Evolutionary conservation across 306 rosid genomes (phyloP).

Genomic region (Canavalia ensiformis): DNA sequence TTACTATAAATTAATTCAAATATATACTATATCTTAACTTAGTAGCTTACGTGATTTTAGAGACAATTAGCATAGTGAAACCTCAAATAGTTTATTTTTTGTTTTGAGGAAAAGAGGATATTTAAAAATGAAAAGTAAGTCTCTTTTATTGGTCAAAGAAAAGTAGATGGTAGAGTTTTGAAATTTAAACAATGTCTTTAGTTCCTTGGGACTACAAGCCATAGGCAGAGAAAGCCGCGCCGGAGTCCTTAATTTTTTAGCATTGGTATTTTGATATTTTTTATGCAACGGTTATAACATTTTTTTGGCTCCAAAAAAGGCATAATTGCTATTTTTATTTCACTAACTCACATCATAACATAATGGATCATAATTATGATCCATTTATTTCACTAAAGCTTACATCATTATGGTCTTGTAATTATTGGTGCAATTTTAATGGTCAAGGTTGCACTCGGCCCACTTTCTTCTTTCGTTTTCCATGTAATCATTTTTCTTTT

Average conservation of each 20-base stretch:
- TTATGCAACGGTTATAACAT: constrained; percentile 6
- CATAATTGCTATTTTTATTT: too few relatives aligned
- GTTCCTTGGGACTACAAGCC: neutral
- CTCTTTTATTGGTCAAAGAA: neutral
- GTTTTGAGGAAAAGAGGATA: too few relatives aligned
- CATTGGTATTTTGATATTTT: neutral
- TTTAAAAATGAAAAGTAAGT: neutral
- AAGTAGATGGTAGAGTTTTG: neutral
- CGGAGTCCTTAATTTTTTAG: neutral
- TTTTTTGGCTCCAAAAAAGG: too few relatives aligned
- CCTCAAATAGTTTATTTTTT: neutral
- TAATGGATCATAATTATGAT: neutral
- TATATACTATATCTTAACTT: too few relatives aligned
- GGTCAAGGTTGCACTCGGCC: neutral
- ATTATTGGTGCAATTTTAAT: too few relatives aligned
- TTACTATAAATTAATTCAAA: too few relatives aligned
- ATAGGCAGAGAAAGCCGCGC: neutral
- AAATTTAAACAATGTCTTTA: constrained; percentile 3
- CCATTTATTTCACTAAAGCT: constrained; percentile 1
- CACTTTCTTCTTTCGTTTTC: neutral
- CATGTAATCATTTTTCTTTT: neutral
- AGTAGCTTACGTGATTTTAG: neutral
- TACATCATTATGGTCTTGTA: neutral
- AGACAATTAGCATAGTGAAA: neutral
- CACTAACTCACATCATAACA: too few relatives aligned